phyloP scores from a whole-genome alignment of 257 asterid species.

The Solanum gracilifrons region DNA sequence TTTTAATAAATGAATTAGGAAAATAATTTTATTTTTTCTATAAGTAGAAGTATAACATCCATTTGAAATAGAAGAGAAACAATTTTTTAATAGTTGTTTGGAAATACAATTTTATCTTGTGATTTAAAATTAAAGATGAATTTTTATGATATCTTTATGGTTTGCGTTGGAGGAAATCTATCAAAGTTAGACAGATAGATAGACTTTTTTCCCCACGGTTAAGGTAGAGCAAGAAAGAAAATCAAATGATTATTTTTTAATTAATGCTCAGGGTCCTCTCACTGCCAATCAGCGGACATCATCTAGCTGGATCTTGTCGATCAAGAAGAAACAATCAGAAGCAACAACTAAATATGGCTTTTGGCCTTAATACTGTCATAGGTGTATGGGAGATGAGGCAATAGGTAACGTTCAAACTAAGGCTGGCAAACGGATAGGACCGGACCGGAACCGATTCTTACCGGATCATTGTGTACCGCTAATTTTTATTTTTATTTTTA shows the following conservation, averaged over 20 bases:
- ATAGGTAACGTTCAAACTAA: too few species aligned
- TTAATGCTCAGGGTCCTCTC: too few species aligned
- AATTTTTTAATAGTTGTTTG: not conserved
- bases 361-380: not conserved
- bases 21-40: not conserved
- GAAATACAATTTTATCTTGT: not conserved
- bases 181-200: too few species aligned
- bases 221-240: not conserved
- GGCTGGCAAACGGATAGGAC: too few species aligned
- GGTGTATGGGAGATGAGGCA: not conserved
- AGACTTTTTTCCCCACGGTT: not conserved
- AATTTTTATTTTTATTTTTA: too few species aligned
- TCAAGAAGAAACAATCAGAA: not conserved
- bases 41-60: not conserved
- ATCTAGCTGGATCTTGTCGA: not conserved
- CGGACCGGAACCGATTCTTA: too few species aligned
- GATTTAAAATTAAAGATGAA: not conserved
- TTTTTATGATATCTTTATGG: not conserved
- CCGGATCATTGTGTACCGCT: too few species aligned
- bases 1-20: not conserved
- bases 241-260: too few species aligned
- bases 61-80: not conserved
- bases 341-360: not conserved
- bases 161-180: not conserved
- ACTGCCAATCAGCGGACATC: too few species aligned